Evolutionary conservation across 2,329 filamentous ascomycete genomes (phyloP).

Genomic region (Arthroderma uncinatum): DNA sequence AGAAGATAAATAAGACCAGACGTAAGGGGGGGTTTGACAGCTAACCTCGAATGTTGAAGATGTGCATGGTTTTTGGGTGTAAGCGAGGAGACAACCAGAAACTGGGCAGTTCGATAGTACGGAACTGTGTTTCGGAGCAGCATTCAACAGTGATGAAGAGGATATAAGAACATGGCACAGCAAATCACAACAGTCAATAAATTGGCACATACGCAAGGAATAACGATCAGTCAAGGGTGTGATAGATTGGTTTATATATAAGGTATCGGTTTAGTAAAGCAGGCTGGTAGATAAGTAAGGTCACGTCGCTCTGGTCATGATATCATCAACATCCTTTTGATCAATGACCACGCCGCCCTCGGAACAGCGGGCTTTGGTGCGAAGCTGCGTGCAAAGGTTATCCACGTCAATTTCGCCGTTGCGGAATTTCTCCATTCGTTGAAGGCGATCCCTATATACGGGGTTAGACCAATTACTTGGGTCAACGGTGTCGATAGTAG

Average conservation of each 20-base stretch:
- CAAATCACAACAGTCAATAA: background rate
- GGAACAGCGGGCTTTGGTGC: conserved; percentile 91
- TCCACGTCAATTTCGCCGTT: conserved; percentile 90
- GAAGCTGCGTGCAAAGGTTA: conserved; percentile 78
- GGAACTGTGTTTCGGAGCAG: background rate
- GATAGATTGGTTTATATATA: no score
- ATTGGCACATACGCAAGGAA: background rate
- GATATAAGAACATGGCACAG: background rate
- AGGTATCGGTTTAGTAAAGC: background rate
- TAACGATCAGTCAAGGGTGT: background rate
- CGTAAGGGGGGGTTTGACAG: background rate
- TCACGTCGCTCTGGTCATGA: conserved; percentile 44
- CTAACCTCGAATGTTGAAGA: no score
- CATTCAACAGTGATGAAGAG: background rate
- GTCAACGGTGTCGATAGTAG: background rate
- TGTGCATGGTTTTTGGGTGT: background rate
- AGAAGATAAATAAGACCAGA: background rate
- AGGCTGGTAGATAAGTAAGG: background rate
- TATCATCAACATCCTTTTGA: conserved; percentile 74
- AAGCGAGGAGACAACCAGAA: no score
- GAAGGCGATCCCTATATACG: conserved; percentile 67
- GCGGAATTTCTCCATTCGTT: conserved; percentile 76
- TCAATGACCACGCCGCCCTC: conserved; percentile 79
- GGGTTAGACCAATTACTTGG: conserved; percentile 5
- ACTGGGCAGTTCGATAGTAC: no score